phyloP scores from a whole-genome alignment of 2,329 filamentous ascomycete species.

The Tolypocladium endophyticum region DNA sequence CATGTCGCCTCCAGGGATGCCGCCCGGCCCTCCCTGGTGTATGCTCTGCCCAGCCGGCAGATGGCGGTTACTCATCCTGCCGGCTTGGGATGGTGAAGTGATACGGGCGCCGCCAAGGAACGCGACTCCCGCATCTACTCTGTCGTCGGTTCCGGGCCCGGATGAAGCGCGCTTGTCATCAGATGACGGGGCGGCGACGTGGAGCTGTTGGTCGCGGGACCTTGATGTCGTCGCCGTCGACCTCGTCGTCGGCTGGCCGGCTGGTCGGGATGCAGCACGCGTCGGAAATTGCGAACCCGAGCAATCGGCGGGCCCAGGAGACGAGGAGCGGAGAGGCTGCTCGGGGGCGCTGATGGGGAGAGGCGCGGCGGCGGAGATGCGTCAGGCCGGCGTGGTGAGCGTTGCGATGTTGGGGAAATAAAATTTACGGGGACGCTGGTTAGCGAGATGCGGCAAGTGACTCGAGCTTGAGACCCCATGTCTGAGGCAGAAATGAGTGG shows the following conservation, averaged over 20 bases:
- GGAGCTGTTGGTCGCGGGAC: not conserved
- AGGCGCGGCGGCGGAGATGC: constrained; percentile 8
- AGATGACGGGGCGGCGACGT: not conserved
- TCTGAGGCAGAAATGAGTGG: not conserved
- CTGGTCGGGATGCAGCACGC: not conserved
- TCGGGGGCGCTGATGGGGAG: constrained; percentile 2
- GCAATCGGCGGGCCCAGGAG: not conserved
- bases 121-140: constrained; percentile 21
- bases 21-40: constrained; percentile 29
- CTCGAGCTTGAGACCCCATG: not conserved
- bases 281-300: not conserved
- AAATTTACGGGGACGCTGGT: constrained; percentile 12
- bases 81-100: constrained; percentile 43
- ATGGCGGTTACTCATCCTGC: constrained; percentile 69
- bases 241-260: not conserved
- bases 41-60: constrained; percentile 65
- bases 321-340: constrained; percentile 2
- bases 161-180: not conserved
- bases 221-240: not conserved
- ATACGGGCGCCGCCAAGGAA: constrained; percentile 21
- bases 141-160: constrained; percentile 6
- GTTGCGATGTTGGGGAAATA: constrained; percentile 17
- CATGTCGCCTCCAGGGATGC: constrained; percentile 24
- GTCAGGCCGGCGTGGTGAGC: constrained; percentile 9
- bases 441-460: constrained; percentile 5